Percentiles rank a stretch among this genome's conserved stretches.
phyloP scores from a whole-genome alignment of 2,329 filamentous ascomycete genomes.

The Emericellopsis atlantica region DNA sequence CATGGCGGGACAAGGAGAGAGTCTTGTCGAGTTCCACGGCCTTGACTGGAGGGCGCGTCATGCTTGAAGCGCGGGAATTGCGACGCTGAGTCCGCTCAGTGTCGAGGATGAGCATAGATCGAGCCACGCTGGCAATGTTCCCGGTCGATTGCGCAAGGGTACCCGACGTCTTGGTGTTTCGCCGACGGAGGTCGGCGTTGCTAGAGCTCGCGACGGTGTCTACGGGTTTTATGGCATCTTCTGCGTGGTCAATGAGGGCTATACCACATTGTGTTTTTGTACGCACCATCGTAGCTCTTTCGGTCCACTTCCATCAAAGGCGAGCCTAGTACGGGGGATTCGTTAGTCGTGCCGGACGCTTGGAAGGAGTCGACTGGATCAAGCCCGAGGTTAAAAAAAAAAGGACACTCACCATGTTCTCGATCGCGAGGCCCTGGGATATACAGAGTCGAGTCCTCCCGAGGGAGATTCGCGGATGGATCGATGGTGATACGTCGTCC shows the following conservation, averaged over 20 bases:
- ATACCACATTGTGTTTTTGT: not conserved
- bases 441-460: constrained; percentile 11
- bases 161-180: not conserved
- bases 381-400: not conserved
- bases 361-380: too few relatives aligned
- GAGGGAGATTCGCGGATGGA: constrained; percentile 11
- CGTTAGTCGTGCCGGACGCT: too few relatives aligned
- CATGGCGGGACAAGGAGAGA: constrained; percentile 21
- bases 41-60: not conserved
- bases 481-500: constrained; percentile 14
- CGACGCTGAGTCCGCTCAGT: not conserved
- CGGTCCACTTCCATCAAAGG: too few relatives aligned
- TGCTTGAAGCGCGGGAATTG: not conserved
- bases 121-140: not conserved
- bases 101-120: not conserved
- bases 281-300: not conserved
- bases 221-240: not conserved
- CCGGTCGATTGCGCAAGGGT: not conserved
- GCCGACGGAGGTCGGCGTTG: not conserved
- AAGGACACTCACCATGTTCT: constrained; percentile 8
- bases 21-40: not conserved
- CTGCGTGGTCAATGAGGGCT: not conserved
- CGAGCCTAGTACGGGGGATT: too few relatives aligned
- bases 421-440: constrained; percentile 19
- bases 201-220: not conserved